Percentiles rank a stretch among this genome's conserved stretches.
Conservation (phyloP, 257 asterid genomes). For the Rhazya stricta region DNA sequence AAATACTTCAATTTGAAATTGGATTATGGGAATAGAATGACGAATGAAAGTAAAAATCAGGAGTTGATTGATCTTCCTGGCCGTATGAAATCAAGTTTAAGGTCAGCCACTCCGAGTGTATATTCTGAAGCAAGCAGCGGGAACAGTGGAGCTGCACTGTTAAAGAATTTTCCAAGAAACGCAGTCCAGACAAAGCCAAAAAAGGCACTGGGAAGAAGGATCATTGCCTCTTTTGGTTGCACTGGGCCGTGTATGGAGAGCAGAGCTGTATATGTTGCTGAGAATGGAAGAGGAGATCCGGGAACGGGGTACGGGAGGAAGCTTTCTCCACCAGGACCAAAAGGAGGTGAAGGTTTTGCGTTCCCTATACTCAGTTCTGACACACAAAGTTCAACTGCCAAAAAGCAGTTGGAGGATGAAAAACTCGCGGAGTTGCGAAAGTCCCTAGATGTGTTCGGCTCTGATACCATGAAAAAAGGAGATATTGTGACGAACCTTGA, state of each 20-base stretch:
- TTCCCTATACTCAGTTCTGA: constrained; percentile 14
- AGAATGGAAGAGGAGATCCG: constrained; percentile 2
- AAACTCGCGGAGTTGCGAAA: constrained; percentile 30
- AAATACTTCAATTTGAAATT: constrained; percentile 71
- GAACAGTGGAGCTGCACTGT: constrained; percentile 44
- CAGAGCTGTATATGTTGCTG: constrained; percentile 29
- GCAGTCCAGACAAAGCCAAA: constrained; percentile 34
- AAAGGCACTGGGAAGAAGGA: constrained; percentile 28
- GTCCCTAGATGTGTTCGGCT: constrained; percentile 72
- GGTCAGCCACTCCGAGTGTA: constrained; percentile 38
- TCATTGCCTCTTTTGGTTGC: constrained; percentile 48
- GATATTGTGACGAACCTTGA: constrained; percentile 44
- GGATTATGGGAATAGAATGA: constrained; percentile 25
- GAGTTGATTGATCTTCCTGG: background rate
- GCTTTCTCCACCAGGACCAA: constrained; percentile 21
- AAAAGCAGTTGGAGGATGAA: constrained; percentile 11
- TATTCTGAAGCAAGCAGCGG: constrained; percentile 49
- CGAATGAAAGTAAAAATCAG: constrained; percentile 1
- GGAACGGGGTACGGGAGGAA: constrained; percentile 18
- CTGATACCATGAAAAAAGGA: constrained; percentile 30
- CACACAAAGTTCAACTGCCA: constrained; percentile 1
- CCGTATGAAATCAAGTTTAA: constrained; percentile 9
- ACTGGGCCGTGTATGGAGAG: constrained; percentile 53
- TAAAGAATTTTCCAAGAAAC: constrained; percentile 14
- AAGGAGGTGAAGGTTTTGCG: constrained; percentile 16